Conservation (phyloP, 208 protist species). For the Vickermania spadyakhi region DNA sequence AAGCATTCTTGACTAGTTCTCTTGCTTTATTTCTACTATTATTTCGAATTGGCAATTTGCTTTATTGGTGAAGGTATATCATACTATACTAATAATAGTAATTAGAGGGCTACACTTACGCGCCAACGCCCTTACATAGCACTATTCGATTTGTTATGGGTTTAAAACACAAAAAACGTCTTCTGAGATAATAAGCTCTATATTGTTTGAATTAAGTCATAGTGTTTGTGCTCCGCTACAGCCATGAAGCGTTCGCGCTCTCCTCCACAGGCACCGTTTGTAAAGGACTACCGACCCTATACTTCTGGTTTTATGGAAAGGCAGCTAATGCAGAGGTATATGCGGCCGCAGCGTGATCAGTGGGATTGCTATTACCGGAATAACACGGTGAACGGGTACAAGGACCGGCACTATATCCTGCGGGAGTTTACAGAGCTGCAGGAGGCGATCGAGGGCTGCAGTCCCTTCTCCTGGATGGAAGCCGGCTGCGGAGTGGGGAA, state of each 20-base stretch:
- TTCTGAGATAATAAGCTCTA: too few species aligned
- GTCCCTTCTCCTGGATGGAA: constrained; percentile 72
- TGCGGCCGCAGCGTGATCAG: constrained; percentile 33
- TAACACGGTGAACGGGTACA: constrained; percentile 85
- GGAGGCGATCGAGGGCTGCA: constrained; percentile 19
- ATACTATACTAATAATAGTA: too few species aligned
- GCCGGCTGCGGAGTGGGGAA: constrained; percentile 94
- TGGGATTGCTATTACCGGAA: constrained; percentile 89
- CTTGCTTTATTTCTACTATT: too few species aligned
- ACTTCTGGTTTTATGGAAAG: constrained; percentile 30
- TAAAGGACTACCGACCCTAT: constrained; percentile 76
- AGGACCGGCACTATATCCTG: constrained; percentile 85
- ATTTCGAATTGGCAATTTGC: too few species aligned
- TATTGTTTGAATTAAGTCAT: too few species aligned
- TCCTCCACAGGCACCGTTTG: constrained; percentile 45
- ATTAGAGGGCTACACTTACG: too few species aligned
- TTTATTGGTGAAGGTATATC: too few species aligned
- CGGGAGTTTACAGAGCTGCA: constrained; percentile 76
- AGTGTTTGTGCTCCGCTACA: too few species aligned
- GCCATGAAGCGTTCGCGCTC: constrained; percentile 25
- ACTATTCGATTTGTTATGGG: too few species aligned
- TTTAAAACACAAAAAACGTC: too few species aligned
- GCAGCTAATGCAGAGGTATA: constrained; percentile 2
- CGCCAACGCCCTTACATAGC: too few species aligned
- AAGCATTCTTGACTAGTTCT: too few species aligned